Evolutionary conservation across 139 green algal genomes (phyloP).

Genomic region (Haematococcus sp.): DNA sequence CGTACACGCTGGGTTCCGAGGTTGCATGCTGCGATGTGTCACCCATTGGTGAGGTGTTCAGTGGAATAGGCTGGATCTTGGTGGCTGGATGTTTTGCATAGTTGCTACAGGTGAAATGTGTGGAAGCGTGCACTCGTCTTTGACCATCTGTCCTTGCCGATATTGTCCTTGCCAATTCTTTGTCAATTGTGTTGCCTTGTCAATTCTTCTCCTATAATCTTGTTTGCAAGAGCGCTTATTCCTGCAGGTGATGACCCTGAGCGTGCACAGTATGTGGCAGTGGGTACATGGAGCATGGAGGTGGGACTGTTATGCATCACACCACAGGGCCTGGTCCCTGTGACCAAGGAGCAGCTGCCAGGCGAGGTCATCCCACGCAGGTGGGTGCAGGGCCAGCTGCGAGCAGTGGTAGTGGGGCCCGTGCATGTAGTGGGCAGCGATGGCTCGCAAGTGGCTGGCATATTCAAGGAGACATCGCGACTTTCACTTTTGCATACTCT

Average conservation of each 20-base stretch:
- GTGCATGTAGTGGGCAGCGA: neutral
- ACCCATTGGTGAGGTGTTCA: constrained; percentile 5
- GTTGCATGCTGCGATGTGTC: constrained; percentile 87
- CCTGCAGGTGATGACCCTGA: constrained; percentile 1
- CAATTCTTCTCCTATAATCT: too few species aligned
- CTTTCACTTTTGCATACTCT: too few species aligned
- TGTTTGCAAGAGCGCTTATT: too few species aligned
- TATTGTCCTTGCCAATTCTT: too few species aligned
- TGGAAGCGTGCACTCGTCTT: too few species aligned
- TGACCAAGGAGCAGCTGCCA: constrained; percentile 49
- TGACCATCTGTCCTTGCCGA: too few species aligned
- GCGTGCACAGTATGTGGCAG: constrained; percentile 23
- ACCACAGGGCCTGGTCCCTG: constrained; percentile 20
- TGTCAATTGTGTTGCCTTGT: too few species aligned
- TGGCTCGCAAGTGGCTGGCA: too few species aligned
- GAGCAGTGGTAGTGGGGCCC: neutral
- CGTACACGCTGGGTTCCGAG: constrained; percentile 66
- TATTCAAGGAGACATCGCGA: too few species aligned
- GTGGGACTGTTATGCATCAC: constrained; percentile 37
- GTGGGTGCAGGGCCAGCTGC: constrained; percentile 14
- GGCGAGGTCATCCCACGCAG: constrained; percentile 80
- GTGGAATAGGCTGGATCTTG: neutral
- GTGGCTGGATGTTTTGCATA: too few species aligned
- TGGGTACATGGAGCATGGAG: constrained; percentile 51
- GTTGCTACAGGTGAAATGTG: too few species aligned